Conservation (phyloP, 305 asterid genomes). For the Fraxinus sp. region DNA sequence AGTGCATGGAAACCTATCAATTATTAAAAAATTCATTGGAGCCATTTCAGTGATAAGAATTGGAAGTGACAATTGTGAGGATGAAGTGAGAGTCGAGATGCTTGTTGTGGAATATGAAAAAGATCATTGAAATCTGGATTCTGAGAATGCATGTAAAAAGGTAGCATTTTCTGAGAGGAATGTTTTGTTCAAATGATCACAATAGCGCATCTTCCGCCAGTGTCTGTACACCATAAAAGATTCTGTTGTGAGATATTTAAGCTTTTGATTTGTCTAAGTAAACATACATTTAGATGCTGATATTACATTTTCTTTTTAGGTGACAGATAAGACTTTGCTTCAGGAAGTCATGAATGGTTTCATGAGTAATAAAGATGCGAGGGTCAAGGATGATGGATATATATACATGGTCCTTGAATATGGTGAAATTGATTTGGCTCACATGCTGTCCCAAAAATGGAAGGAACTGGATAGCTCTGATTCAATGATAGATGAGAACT, state of each 20-base stretch:
- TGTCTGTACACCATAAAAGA: background rate
- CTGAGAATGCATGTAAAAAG: background rate
- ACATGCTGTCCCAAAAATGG: conserved; percentile 96
- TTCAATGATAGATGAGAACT: conserved; percentile 77
- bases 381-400: conserved; percentile 80
- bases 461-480: conserved; percentile 64
- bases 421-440: conserved; percentile 97
- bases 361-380: conserved; percentile 67
- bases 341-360: conserved; percentile 84
- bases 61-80: background rate
- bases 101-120: background rate
- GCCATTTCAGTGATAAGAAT: background rate
- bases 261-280: background rate
- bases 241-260: background rate
- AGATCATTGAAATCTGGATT: background rate
- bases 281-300: conserved; percentile 25
- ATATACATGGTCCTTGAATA: conserved; percentile 96
- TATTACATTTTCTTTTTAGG: conserved; percentile 46
- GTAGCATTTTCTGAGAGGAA: background rate
- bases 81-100: background rate
- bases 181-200: background rate
- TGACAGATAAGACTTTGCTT: conserved; percentile 81
- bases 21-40: background rate
- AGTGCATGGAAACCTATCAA: background rate
- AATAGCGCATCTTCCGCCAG: background rate